Conservation (phyloP, 495 filamentous ascomycete genomes). For the Acidiella bohemica region DNA sequence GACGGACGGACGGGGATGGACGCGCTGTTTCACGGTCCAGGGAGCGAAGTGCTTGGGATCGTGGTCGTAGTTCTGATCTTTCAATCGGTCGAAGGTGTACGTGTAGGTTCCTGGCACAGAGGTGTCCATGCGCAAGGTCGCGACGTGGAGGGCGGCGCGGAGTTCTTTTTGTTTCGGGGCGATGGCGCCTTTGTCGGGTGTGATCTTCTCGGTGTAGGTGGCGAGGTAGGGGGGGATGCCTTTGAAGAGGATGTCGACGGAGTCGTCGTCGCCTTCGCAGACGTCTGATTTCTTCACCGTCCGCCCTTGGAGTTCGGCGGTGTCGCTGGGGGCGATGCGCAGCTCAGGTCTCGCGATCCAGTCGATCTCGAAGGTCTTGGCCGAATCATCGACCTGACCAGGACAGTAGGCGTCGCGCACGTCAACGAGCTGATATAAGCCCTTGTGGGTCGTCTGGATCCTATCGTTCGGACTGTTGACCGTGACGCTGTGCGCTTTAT, state of each 20-base stretch:
- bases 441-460: slow-evolving; percentile 49
- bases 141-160: slow-evolving; percentile 54
- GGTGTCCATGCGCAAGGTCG: slow-evolving; percentile 73
- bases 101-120: slow-evolving; percentile 64
- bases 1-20: slow-evolving; percentile 68
- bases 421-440: slow-evolving; percentile 63
- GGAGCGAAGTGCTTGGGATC: slow-evolving; percentile 46
- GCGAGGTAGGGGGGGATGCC: slow-evolving; percentile 70
- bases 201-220: slow-evolving; percentile 64
- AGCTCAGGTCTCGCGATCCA: slow-evolving; percentile 76
- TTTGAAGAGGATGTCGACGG: slow-evolving; percentile 61
- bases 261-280: slow-evolving; percentile 87
- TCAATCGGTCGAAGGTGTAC: slow-evolving; percentile 69
- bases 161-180: slow-evolving; percentile 52
- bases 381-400: slow-evolving; percentile 57
- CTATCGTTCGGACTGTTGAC: slow-evolving; percentile 54
- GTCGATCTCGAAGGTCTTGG: slow-evolving; percentile 60
- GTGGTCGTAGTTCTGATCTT: slow-evolving; percentile 72
- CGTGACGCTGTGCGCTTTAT: slow-evolving; percentile 27
- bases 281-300: slow-evolving; percentile 55
- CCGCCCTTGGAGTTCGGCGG: slow-evolving; percentile 30
- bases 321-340: slow-evolving; percentile 46
- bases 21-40: slow-evolving; percentile 63
- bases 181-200: slow-evolving; percentile 35
- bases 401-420: slow-evolving; percentile 67